Conservation (phyloP, 1,284 basidiomycete genomes). For the Amylostereum chailletii region DNA sequence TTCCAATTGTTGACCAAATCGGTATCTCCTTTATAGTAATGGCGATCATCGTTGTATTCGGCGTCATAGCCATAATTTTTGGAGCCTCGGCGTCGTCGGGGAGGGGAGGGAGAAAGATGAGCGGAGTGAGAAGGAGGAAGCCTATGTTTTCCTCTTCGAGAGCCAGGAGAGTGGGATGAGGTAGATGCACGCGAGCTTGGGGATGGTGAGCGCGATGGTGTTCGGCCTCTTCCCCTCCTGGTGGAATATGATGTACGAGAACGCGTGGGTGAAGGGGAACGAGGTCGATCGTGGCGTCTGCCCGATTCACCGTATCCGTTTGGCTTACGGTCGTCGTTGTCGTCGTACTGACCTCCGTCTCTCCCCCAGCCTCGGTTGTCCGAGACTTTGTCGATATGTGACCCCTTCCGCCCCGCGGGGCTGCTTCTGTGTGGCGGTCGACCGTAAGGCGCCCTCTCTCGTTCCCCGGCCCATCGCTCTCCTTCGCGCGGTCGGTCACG, state of each 20-base stretch:
- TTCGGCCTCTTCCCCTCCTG: conserved; percentile 3
- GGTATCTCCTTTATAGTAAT: not conserved
- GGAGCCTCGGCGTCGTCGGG: conserved; percentile 4
- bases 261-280: not conserved
- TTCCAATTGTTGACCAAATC: conserved; percentile 8
- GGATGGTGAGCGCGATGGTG: conserved; percentile 7
- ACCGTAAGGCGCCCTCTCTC: not conserved
- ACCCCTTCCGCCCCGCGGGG: conserved; percentile 23
- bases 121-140: conserved; percentile 33
- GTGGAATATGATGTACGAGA: not conserved
- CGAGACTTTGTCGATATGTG: conserved; percentile 12
- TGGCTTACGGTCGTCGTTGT: not conserved
- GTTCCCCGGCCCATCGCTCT: conserved; percentile 16
- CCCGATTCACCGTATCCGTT: not conserved
- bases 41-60: not conserved
- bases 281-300: not conserved
- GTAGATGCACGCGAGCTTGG: conserved; percentile 18
- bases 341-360: not conserved
- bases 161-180: conserved; percentile 22
- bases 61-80: conserved; percentile 6
- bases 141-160: conserved; percentile 30
- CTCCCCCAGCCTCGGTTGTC: conserved; percentile 3
- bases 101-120: conserved; percentile 25
- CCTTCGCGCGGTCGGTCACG: conserved; percentile 33
- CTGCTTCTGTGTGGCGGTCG: conserved; percentile 10